phyloP scores from a whole-genome alignment of 306 rosid genomes.

The Cicer arietinum region DNA sequence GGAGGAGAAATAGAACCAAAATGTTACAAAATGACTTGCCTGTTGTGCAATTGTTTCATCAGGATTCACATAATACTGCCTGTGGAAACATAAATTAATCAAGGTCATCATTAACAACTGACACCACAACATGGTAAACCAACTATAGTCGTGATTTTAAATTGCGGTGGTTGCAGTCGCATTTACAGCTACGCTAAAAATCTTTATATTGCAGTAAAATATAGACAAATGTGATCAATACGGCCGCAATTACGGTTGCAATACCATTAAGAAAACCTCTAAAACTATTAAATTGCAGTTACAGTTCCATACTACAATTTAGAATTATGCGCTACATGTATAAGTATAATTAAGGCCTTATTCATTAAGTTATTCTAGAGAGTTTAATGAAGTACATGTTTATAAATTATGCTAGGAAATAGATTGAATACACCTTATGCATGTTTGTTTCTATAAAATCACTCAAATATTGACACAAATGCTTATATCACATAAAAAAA shows the following conservation, averaged over 20 bases:
- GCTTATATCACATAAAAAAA: background rate
- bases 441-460: background rate
- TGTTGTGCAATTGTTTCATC: slow-evolving; percentile 74
- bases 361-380: background rate
- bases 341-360: too few relatives aligned
- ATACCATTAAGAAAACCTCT: too few relatives aligned
- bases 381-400: background rate
- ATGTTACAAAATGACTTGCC: slow-evolving; percentile 42
- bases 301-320: too few relatives aligned
- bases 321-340: too few relatives aligned
- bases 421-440: slow-evolving; percentile 1
- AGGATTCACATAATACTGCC: slow-evolving; percentile 84
- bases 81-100: slow-evolving; percentile 47
- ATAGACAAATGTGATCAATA: too few relatives aligned
- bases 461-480: background rate
- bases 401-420: background rate
- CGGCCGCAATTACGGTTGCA: too few relatives aligned
- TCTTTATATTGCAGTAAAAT: too few relatives aligned
- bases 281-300: too few relatives aligned
- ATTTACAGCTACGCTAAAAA: too few relatives aligned
- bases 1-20: background rate
- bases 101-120: background rate
- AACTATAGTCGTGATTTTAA: background rate
- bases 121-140: background rate
- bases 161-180: too few relatives aligned